Base-by-base conservation (phyloP, 1,284 basidiomycete genomes). In the Wolfiporia cocos region DNA sequence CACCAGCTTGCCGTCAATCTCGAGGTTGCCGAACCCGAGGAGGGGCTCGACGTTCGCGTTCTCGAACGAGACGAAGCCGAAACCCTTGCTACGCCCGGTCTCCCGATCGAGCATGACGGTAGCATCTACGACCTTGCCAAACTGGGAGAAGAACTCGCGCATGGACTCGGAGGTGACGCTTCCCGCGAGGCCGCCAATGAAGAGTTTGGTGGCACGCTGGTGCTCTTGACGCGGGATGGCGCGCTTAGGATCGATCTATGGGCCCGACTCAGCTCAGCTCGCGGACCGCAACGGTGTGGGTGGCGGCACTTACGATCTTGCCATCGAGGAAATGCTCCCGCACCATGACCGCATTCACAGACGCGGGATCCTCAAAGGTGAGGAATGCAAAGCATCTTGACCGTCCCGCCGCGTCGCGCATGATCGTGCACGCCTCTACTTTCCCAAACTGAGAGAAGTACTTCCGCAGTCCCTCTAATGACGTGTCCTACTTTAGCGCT, bases 81-180 rank as follows among this genome's bases (percentile, higher is more conserved):
- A 99, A 4, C 96, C 96, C 62, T 99, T 95, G 65, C 90, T 93
- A 37, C 94, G 71, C 24, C 90, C 89, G 14, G 92, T 97, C 63
- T 98, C 92, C 40, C 93, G 86, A 66, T 99, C 96, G 57, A 97
- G 78, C 96, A 99, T 99, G 57, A 99, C 92, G 0, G 93, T 98
- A 38, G 94, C 92, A 63, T 99, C 95, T 57, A 94, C 86, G 48
- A 99, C 92, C 53, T 83, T 85, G 46, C 95, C 96, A 57, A 79
- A 89, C 59, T 94, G 89, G 33, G 83, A 80, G 64, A 98, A 95
- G 68, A 89, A 96, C 45, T 84, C 78, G 49, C 88, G 82, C 82
- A 99, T 92, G 5, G 86, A 88, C 54, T 96, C 92, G 18, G 89
- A 91, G 5, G 94, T 98, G 34, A 96, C 92, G 40, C 79, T 83